Base-by-base conservation (phyloP, 257 asterid genomes). In the Solanum medicagineum region DNA sequence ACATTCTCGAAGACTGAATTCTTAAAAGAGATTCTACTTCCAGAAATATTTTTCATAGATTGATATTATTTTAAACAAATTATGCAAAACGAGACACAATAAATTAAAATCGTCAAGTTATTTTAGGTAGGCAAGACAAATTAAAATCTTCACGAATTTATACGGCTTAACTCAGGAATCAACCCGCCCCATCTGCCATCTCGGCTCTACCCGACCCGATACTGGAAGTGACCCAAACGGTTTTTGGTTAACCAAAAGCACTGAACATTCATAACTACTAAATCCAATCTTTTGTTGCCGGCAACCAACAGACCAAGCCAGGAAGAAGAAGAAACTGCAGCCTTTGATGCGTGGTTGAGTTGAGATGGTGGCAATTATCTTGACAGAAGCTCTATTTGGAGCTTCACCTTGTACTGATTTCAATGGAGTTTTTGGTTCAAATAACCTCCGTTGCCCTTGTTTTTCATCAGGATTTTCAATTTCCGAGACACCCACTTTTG, bases 401-500 rank as follows among this genome's bases (percentile, higher is more conserved):
- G 65, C 44, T 51, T 82, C 85, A 7, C 53, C 19, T 84, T 42
- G 53, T 60, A 29, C 81, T 65, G 84, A 74, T 74, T 42, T 56
- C 29, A 42, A 77, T 85, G 77, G 84, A 59, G 54, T 75, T 74
- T 59, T 57, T 36, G 63, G 49, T 19, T 75, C 87, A 60, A 75
- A 74, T 74, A 59, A 56, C 83, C 44, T 47, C 84, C 85, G 49
- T 9, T 82, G 85, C 85, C 85, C 77, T 82, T 82, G 77, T 82
- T 81, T 73, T 36, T 86, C 88, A 55, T 80, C 85, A 47, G 84
- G 89, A 85, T 69, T 83, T 83, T 87, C 91, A 44, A 15, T 85
- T 47, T 81, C 84, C 32, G 89, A 73, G 84, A 86, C 88, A 56
- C 89, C 92, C 82, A 47, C 81, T 88, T 16, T 85, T 2, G 88